These are phyloP conservation scores for Syzygium syzygioides DNA, from an alignment of 441 rosid genomes.

Conservation along the genomic window DNA sequence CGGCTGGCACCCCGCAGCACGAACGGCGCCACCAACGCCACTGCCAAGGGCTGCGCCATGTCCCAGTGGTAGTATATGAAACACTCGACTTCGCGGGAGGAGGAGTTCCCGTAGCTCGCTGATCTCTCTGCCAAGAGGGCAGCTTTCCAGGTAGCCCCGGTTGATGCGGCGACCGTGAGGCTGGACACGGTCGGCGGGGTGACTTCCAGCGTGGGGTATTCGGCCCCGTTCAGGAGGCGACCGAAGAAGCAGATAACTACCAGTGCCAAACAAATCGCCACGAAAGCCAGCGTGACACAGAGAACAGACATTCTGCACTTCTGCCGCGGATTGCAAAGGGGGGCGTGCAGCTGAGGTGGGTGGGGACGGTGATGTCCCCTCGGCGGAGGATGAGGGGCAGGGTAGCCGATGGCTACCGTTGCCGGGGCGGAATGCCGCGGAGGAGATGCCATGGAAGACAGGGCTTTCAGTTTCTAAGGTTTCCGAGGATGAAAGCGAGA, in stretches of 20 bases:
- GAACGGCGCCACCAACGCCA: neutral
- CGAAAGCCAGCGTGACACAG: accelerated
- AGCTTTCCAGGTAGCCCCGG: neutral
- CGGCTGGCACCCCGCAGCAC: neutral
- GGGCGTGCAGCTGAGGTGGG: too few relatives aligned
- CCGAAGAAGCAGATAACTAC: accelerated
- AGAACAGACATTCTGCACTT: neutral
- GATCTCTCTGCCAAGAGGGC: neutral
- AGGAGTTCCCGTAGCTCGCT: accelerated
- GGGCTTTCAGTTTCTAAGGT: neutral
- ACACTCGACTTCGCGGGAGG: neutral
- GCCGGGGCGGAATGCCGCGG: neutral
- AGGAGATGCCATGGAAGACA: neutral
- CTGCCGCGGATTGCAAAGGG: neutral
- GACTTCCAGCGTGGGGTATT: neutral
- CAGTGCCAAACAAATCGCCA: too few relatives aligned
- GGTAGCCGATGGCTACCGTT: neutral
- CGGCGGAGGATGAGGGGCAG: neutral
- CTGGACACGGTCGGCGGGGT: neutral
- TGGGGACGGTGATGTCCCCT: neutral
- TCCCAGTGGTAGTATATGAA: neutral
- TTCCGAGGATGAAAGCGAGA: neutral
- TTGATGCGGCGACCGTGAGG: neutral
- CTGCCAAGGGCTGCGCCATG: neutral
- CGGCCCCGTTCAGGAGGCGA: accelerated